Percentiles rank a stretch among this genome's conserved stretches.
phyloP scores from a whole-genome alignment of 108 stramenopile species.

The Discostella stelligeroides region DNA sequence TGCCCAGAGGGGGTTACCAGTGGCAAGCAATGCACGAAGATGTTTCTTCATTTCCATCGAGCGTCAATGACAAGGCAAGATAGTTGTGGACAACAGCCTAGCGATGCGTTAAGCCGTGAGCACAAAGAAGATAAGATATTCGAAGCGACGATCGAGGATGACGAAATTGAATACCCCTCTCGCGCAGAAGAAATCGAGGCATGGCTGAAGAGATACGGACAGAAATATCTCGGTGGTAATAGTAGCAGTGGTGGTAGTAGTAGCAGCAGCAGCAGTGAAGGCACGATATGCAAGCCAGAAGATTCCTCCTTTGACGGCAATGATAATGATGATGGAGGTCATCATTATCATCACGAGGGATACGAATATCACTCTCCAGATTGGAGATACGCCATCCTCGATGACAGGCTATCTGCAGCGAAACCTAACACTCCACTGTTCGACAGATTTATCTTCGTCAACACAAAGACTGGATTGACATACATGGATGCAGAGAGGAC shows the following conservation, averaged over 20 bases:
- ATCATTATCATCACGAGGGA: not conserved
- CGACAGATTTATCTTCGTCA: conserved; percentile 45
- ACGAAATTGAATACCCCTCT: conserved; percentile 43
- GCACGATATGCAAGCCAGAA: not conserved
- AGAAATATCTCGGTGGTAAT: conserved; percentile 28
- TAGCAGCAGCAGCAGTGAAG: not conserved
- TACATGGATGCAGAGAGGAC: conserved; percentile 32
- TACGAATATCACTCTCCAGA: conserved; percentile 33
- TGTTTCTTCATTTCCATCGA: conserved; percentile 33
- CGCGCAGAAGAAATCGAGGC: conserved; percentile 56
- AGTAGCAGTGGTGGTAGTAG: not conserved
- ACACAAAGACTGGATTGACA: conserved; percentile 63
- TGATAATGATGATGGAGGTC: not conserved
- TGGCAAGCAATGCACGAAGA: conserved; percentile 44
- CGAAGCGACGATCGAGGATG: conserved; percentile 26
- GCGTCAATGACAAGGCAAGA: not conserved
- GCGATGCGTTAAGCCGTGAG: not conserved
- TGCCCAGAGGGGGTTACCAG: conserved; percentile 32
- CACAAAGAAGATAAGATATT: conserved; percentile 14
- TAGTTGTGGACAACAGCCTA: not conserved
- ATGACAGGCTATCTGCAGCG: conserved; percentile 46
- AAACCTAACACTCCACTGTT: conserved; percentile 39
- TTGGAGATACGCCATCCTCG: conserved; percentile 48
- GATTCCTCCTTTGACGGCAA: no score
- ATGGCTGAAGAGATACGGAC: conserved; percentile 39